Evolutionary conservation across 2,329 filamentous ascomycete genomes (phyloP).

Genomic region (Diaporthe citri): DNA sequence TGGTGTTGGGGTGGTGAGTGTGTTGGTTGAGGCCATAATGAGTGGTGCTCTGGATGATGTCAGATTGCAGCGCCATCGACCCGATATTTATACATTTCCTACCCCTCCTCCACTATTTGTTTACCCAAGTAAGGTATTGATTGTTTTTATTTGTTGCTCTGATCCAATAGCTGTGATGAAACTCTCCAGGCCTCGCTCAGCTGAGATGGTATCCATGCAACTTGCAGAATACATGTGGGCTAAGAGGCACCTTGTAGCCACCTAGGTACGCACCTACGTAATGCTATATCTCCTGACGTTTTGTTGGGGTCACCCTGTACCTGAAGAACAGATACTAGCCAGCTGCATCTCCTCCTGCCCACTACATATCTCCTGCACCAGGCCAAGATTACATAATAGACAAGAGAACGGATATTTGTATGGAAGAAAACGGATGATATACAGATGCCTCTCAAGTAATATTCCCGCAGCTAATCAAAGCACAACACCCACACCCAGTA

Average conservation of each 20-base stretch:
- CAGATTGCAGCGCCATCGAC: slow-evolving; percentile 8
- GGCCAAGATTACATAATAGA: no score
- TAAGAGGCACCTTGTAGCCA: not conserved
- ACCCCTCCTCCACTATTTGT: not conserved
- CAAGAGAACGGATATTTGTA: no score
- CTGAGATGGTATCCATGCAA: not conserved
- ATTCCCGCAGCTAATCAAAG: no score
- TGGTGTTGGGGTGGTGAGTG: not conserved
- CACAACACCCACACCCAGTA: no score
- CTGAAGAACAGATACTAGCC: not conserved
- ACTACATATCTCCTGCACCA: not conserved
- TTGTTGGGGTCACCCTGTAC: not conserved
- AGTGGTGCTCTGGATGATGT: slow-evolving; percentile 15
- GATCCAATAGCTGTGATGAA: not conserved
- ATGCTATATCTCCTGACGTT: not conserved
- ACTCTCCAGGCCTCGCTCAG: not conserved
- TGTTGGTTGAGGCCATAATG: not conserved
- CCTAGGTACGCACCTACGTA: not conserved
- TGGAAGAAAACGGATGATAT: no score
- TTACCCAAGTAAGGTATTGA: not conserved
- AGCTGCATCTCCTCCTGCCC: not conserved
- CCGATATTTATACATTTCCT: not conserved
- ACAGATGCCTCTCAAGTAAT: no score
- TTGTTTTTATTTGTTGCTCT: not conserved
- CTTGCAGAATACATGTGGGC: not conserved